A percentile compares a stretch with the other conserved stretches of the same genome.
Conservation (phyloP, 148 eudicot genomes). For the Chenopodium berlandieri region DNA sequence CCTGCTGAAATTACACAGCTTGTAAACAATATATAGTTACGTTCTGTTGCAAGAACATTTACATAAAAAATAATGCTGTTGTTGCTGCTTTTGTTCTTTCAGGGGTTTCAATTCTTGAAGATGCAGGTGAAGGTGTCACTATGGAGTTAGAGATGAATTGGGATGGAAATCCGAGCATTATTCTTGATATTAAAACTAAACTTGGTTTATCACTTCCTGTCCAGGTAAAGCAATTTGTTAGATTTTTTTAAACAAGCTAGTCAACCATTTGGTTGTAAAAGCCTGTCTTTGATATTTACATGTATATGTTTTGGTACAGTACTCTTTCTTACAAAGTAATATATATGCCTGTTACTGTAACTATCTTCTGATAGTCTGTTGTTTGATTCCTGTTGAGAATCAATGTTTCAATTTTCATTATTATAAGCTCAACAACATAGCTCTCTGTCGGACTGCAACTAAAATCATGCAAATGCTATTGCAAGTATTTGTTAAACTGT, state of each 20-base stretch:
- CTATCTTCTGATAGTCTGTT: not conserved
- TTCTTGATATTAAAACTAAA: slow-evolving; percentile 92
- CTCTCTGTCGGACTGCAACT: not conserved
- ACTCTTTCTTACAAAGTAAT: not conserved
- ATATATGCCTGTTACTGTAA: not conserved
- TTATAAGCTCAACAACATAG: not conserved
- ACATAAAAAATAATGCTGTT: not conserved
- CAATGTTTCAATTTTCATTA: not conserved
- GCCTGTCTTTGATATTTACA: not conserved
- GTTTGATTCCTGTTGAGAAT: not conserved
- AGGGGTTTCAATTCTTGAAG: slow-evolving; percentile 87
- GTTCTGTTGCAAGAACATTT: not conserved
- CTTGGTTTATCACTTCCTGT: slow-evolving; percentile 89
- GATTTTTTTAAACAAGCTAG: not conserved
- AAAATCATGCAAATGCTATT: not conserved
- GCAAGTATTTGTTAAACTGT: not conserved
- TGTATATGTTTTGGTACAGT: not conserved
- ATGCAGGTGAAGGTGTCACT: slow-evolving; percentile 71
- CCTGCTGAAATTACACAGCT: not conserved
- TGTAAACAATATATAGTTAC: slow-evolving; percentile 1
- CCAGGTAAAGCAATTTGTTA: slow-evolving; percentile 49
- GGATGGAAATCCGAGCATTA: slow-evolving; percentile 96
- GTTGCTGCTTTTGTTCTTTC: slow-evolving; percentile 15
- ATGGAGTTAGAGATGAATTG: slow-evolving; percentile 97
- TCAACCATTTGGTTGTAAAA: not conserved